Percentiles rank a stretch among this genome's conserved stretches.
Conservation (phyloP, 2,329 filamentous ascomycete species). For the Rhinocladiella similis region DNA sequence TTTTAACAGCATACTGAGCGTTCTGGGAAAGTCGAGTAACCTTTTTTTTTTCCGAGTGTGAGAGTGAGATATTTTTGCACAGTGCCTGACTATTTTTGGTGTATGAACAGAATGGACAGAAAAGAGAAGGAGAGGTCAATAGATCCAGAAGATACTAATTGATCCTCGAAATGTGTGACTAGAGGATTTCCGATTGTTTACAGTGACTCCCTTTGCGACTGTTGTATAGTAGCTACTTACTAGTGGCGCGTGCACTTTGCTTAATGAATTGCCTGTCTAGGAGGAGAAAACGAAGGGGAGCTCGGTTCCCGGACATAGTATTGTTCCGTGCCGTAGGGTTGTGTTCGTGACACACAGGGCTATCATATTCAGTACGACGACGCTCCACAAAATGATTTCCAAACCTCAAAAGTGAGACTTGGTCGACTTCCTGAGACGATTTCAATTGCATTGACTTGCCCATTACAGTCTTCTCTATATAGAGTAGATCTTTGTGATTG, state of each 20-base stretch:
- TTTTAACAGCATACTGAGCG: slow-evolving; percentile 3
- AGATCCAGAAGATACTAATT: no score
- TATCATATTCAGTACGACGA: neutral
- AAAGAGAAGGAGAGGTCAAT: neutral
- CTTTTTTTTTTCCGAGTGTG: no score
- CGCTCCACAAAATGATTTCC: neutral
- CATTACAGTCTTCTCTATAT: neutral
- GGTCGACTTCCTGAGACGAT: neutral
- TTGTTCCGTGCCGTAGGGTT: neutral
- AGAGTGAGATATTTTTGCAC: neutral
- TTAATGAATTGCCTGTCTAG: no score
- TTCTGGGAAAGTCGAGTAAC: neutral
- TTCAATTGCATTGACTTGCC: neutral
- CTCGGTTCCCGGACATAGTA: no score
- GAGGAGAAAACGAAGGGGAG: no score
- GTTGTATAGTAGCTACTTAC: no score
- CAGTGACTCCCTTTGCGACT: no score
- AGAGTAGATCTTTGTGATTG: no score
- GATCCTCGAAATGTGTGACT: no score
- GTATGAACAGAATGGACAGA: neutral
- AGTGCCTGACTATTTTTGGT: neutral
- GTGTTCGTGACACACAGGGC: neutral
- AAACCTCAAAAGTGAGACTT: neutral
- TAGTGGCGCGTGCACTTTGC: no score
- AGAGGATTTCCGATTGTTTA: no score